Conservation (phyloP, 2,329 filamentous ascomycete genomes). For the Tothia fuscella region DNA sequence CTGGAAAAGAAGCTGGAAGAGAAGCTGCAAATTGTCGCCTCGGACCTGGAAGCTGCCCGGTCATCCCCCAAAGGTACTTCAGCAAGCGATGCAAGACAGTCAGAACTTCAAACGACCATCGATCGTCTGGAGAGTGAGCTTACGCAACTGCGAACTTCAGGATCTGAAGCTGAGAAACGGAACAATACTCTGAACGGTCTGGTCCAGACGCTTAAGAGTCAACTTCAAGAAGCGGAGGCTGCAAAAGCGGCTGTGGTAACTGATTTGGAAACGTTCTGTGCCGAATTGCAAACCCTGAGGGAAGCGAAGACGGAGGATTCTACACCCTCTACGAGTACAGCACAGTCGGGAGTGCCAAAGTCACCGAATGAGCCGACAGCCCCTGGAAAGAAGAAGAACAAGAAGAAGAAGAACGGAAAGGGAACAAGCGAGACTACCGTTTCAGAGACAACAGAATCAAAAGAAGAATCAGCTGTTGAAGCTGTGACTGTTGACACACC, state of each 20-base stretch:
- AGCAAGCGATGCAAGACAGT: constrained; percentile 18
- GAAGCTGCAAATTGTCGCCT: constrained; percentile 26
- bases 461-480: constrained; percentile 24
- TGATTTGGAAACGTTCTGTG: constrained; percentile 26
- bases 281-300: constrained; percentile 18
- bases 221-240: constrained; percentile 42
- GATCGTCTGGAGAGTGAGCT: constrained; percentile 18
- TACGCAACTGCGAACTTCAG: constrained; percentile 18
- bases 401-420: constrained; percentile 69
- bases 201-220: constrained; percentile 40
- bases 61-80: constrained; percentile 25
- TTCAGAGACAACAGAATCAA: constrained; percentile 18
- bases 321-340: constrained; percentile 16
- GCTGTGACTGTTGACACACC: constrained; percentile 18
- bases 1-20: constrained; percentile 39
- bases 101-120: constrained; percentile 25
- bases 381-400: constrained; percentile 66
- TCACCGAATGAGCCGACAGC: constrained; percentile 20
- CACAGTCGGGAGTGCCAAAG: constrained; percentile 15
- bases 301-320: constrained; percentile 7
- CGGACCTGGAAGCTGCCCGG: constrained; percentile 20
- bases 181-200: constrained; percentile 42
- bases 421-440: constrained; percentile 24
- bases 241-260: constrained; percentile 34
- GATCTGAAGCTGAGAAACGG: constrained; percentile 37